Evolutionary conservation across 768 basidiomycete species (phyloP).

Genomic region (Rhodotorula toruloides): DNA sequence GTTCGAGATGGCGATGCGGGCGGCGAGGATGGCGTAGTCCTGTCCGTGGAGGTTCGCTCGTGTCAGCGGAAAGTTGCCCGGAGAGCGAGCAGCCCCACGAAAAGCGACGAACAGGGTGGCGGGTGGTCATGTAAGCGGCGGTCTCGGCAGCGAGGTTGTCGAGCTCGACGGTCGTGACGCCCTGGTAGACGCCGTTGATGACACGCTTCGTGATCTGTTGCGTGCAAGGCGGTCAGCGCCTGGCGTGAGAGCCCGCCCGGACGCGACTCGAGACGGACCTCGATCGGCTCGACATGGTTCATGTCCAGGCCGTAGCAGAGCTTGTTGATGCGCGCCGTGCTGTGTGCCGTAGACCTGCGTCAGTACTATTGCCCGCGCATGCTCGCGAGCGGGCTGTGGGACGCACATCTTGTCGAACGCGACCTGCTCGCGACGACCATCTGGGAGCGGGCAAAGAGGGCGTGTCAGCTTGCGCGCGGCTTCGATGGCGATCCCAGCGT

Average conservation of each 20-base stretch:
- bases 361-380: neutral
- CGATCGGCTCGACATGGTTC: slow-evolving; percentile 87
- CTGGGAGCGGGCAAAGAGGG: slow-evolving; percentile 39
- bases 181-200: slow-evolving; percentile 84
- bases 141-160: slow-evolving; percentile 60
- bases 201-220: slow-evolving; percentile 53
- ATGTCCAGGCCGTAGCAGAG: slow-evolving; percentile 92
- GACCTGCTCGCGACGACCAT: slow-evolving; percentile 71
- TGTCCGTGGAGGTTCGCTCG: slow-evolving; percentile 60
- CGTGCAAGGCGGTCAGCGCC: neutral
- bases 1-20: slow-evolving; percentile 97
- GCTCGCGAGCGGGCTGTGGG: neutral
- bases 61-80: neutral
- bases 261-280: slow-evolving; percentile 46
- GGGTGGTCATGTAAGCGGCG: slow-evolving; percentile 88
- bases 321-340: slow-evolving; percentile 48
- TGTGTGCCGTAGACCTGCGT: neutral
- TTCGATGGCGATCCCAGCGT: neutral
- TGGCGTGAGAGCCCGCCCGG: slow-evolving; percentile 3
- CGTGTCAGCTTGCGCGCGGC: neutral
- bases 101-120: slow-evolving; percentile 36
- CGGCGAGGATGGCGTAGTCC: slow-evolving; percentile 96
- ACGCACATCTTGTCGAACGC: slow-evolving; percentile 77
- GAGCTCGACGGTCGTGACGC: slow-evolving; percentile 93
- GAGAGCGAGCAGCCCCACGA: neutral